Conservation (phyloP, 2,329 filamentous ascomycete genomes). For the Hirsutella minnesotensis region DNA sequence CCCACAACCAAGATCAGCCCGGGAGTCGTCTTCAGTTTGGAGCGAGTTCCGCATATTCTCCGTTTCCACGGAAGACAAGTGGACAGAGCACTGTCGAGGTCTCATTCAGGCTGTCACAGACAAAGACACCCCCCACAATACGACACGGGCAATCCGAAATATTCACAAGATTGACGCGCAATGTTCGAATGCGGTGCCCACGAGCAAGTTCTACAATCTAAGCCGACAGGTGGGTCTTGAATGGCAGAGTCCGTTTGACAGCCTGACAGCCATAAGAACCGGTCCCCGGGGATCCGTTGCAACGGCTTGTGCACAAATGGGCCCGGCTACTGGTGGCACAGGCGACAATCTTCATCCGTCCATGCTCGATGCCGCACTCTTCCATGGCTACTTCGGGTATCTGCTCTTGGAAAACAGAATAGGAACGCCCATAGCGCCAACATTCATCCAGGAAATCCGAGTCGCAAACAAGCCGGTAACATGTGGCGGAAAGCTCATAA, state of each 20-base stretch:
- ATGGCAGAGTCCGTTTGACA: conserved; percentile 8
- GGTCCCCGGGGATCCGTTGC: conserved; percentile 3
- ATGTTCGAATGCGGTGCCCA: no score
- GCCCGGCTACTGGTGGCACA: no score
- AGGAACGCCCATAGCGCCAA: conserved; percentile 5
- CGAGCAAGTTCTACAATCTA: conserved; percentile 6
- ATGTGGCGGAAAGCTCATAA: not conserved
- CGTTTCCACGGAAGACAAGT: conserved; percentile 6
- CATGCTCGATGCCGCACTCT: not conserved
- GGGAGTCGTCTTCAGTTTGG: conserved; percentile 8
- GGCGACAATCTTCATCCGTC: conserved; percentile 2
- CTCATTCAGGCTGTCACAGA: conserved; percentile 8
- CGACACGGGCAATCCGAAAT: no score
- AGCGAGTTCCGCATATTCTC: conserved; percentile 13
- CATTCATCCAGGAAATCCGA: conserved; percentile 5
- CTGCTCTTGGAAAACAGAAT: conserved; percentile 3
- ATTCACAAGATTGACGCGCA: no score
- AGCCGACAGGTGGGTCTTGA: conserved; percentile 6
- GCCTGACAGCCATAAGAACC: conserved; percentile 5
- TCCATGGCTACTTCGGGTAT: no score
- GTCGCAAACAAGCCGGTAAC: conserved; percentile 3
- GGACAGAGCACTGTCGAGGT: conserved; percentile 16
- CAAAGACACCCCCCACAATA: no score
- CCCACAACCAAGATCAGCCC: conserved; percentile 7
- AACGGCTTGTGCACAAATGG: conserved; percentile 1